phyloP scores from a whole-genome alignment of 179 eudicot genomes.

The Spinacia oleracea region DNA sequence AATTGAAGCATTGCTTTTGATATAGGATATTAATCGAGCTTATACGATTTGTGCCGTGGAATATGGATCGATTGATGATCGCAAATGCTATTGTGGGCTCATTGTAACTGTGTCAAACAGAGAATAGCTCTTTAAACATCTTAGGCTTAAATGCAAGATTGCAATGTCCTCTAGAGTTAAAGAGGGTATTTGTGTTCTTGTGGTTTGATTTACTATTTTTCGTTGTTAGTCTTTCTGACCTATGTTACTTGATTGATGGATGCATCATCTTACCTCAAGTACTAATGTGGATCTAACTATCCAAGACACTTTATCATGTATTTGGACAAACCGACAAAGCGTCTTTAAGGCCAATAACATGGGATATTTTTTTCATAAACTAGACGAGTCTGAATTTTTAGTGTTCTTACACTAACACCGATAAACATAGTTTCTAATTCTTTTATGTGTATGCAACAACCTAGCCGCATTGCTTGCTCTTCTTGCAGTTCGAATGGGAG shows the following conservation, averaged over 20 bases:
- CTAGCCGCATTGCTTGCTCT: slow-evolving; percentile 61
- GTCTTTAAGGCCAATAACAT: neutral
- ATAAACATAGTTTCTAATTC: slow-evolving; percentile 8
- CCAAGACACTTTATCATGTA: too few relatives aligned
- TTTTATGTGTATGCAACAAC: slow-evolving; percentile 53
- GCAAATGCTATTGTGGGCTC: neutral
- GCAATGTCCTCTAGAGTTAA: neutral
- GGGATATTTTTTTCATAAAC: neutral
- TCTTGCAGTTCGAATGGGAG: slow-evolving; percentile 68
- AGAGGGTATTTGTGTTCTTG: neutral
- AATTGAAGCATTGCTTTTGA: neutral
- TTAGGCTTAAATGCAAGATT: too few relatives aligned
- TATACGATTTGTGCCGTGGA: neutral
- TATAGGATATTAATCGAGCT: neutral
- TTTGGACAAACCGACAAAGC: too few relatives aligned
- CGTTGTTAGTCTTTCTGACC: too few relatives aligned
- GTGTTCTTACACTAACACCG: neutral
- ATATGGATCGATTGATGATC: neutral
- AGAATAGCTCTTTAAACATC: neutral
- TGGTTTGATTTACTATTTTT: neutral
- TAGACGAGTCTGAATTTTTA: neutral
- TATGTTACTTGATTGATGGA: too few relatives aligned
- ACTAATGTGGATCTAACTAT: too few relatives aligned
- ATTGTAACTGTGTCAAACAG: too few relatives aligned
- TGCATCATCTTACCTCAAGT: too few relatives aligned